Evolutionary conservation across 2,329 filamentous ascomycete genomes (phyloP), one percentile per base, ranked within the genome.

Genomic region (Paraphaeosphaeria minitans): DNA sequence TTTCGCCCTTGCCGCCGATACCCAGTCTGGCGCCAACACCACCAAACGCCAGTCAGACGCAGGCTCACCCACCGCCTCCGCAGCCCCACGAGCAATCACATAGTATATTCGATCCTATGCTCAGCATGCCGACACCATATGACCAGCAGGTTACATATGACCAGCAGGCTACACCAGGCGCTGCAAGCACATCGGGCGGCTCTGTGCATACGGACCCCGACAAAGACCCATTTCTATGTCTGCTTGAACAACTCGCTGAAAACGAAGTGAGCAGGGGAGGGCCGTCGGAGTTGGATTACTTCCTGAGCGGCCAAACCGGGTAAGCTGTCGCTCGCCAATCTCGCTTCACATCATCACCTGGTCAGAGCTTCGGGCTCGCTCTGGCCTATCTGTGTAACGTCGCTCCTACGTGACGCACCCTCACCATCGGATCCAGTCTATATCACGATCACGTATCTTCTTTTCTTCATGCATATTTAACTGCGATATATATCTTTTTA

Each of bases 191-290:
- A 13, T 74, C 73, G 45, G 71, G 73, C 29, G 75, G 72, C n/a
- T 74, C 71, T 14, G 74, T 71, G 52, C 74, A 79, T 51, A 78
- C 78, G 22, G 79, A 80, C 59, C 68, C 71, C 48, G 91, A 94
- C 65, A 93, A 91, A 66, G 92, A 95, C 70, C 91, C 91, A 0
- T 95, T 96, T 70, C 76, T 95, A 42, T 90, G 86, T 61, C 77
- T 95, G 43, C 79, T 95, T 37, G 91, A 95, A 73, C 91, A 95
- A 77, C 81, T 95, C 58, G 91, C 91, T 0, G 91, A 95, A 75
- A 93, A 92, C 68, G 91, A 94, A 75, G 85, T 90, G 54, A 82
- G 82, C 43, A 81, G 85, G 53, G 90, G 88, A 0, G 85, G 87
- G 10, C 89, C 89, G 13, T 89, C 84, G 64, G 91, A 94, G 70